Percentiles rank a stretch among this genome's conserved stretches.
These are phyloP conservation scores for Cupressus sempervirens DNA, from an alignment of 75 land plant species.

Conservation along the genomic window DNA sequence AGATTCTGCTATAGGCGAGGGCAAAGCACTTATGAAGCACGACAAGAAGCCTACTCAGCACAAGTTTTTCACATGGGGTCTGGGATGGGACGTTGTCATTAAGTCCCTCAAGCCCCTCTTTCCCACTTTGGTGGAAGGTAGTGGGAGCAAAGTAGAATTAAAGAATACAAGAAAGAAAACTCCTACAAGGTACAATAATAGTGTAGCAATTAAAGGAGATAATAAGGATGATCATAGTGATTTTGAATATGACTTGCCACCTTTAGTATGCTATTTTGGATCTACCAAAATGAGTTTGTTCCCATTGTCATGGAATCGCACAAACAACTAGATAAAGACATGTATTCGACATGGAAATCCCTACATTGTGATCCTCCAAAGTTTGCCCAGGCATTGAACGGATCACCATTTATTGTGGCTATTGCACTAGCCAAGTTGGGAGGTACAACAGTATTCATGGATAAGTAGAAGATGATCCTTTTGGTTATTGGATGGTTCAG, in stretches of 20 bases:
- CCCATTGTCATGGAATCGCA: slow-evolving; percentile 75
- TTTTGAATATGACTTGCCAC: slow-evolving; percentile 37
- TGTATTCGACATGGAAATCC: slow-evolving; percentile 88
- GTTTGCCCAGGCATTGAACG: slow-evolving; percentile 78
- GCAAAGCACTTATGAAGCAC: no score
- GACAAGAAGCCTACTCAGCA: no score
- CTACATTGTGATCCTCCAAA: slow-evolving; percentile 96
- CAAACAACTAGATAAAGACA: slow-evolving; percentile 67
- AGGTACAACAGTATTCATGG: slow-evolving; percentile 84
- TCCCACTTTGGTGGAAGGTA: not conserved
- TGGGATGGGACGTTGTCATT: no score
- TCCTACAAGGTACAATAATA: not conserved
- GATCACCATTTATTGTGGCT: slow-evolving; percentile 79
- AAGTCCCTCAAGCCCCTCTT: no score
- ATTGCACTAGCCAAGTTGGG: slow-evolving; percentile 76
- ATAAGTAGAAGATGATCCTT: slow-evolving; percentile 74
- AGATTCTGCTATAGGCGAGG: no score
- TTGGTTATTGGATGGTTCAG: slow-evolving; percentile 62
- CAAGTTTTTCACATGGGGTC: no score
- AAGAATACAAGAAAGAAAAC: slow-evolving; percentile 3
- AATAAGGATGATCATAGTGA: not conserved
- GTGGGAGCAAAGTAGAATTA: not conserved
- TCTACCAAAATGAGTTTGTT: slow-evolving; percentile 81
- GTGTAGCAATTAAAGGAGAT: not conserved
- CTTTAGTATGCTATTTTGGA: slow-evolving; percentile 92